Conservation (phyloP, 371 early-diverging fungal species). For the Zopfochytrium polystomum region DNA sequence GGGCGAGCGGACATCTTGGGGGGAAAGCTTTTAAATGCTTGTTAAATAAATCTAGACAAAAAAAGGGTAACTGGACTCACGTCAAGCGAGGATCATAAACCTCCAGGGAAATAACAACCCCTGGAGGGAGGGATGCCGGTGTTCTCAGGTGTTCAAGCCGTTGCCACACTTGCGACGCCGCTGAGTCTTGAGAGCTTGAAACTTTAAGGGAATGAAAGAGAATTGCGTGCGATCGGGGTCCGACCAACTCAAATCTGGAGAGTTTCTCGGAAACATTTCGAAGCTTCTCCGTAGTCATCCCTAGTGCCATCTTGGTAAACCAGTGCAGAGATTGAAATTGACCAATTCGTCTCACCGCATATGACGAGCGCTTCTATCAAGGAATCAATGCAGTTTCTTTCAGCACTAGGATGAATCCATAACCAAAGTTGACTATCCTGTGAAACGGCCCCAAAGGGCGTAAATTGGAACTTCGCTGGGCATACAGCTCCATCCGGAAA, state of each 20-base stretch:
- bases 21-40: conserved; percentile 61
- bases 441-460: too few species aligned
- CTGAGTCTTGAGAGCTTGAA: conserved; percentile 12
- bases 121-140: conserved; percentile 66
- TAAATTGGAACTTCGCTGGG: conserved; percentile 63
- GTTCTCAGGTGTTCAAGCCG: conserved; percentile 49
- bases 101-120: conserved; percentile 61
- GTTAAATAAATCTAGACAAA: conserved; percentile 17
- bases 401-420: too few species aligned
- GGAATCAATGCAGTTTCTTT: too few species aligned
- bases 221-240: conserved; percentile 72
- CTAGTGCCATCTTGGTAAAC: too few species aligned
- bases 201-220: conserved; percentile 42
- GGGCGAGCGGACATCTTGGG: conserved; percentile 61
- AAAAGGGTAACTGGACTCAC: conserved; percentile 35
- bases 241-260: conserved; percentile 69
- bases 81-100: conserved; percentile 72
- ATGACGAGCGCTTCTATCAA: too few species aligned
- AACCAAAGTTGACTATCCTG: too few species aligned
- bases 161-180: conserved; percentile 38
- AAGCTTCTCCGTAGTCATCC: too few species aligned
- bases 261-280: too few species aligned
- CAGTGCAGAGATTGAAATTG: too few species aligned
- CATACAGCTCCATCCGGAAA: conserved; percentile 62
- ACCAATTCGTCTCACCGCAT: too few species aligned